Evolutionary conservation across 2,329 filamentous ascomycete genomes (phyloP), one percentile per base, ranked within the genome.

Genomic region (Epichloe gansuensis): DNA sequence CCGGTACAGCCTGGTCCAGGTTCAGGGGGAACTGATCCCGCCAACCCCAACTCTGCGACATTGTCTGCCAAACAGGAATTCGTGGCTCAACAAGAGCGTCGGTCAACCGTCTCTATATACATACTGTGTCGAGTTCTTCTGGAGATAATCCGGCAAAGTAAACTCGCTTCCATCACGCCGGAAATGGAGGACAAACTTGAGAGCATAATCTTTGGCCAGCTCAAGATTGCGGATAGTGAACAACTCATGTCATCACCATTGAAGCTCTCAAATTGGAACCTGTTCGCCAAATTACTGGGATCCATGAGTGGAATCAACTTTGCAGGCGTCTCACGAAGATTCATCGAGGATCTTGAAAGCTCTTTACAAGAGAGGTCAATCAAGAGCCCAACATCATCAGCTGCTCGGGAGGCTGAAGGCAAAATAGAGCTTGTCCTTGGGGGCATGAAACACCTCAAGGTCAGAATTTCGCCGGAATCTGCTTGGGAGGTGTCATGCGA

Each of bases 261-360:
- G 25, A 89, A 89, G 58, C 82, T 93, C 68, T 87, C 93, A 13
- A 98, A 98, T 61, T 98, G 91, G 91, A 87, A 88, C 54, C 82
- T 98, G 3, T 96, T 96, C 65, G 85, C 89, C 21, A 87, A 95
- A 61, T 74, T 98, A 3, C 78, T 98, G 1, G 93, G 94, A n/a
- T 85, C 90, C 40, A 95, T 98, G 87, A 96, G 93, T 68, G 85
- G 87, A 44, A 84, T 93, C 57, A 91, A 94, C 63, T 97, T 98
- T 65, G 73, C 81, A 15, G 87, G 84, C 52, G 90, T 98, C 45
- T 83, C 88, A 3, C 80, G 82, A 51, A 82, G 88, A 47, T 98
- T 95, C 63, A 75, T 95, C 45, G 73, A 77, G 34, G 90, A 97
- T 63, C 75, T 98, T 5, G 87, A 89, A 52, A 75, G 76, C 35